Evolutionary conservation across 352 stramenopile genomes (phyloP).

Genomic region (Lagenidium sp.): DNA sequence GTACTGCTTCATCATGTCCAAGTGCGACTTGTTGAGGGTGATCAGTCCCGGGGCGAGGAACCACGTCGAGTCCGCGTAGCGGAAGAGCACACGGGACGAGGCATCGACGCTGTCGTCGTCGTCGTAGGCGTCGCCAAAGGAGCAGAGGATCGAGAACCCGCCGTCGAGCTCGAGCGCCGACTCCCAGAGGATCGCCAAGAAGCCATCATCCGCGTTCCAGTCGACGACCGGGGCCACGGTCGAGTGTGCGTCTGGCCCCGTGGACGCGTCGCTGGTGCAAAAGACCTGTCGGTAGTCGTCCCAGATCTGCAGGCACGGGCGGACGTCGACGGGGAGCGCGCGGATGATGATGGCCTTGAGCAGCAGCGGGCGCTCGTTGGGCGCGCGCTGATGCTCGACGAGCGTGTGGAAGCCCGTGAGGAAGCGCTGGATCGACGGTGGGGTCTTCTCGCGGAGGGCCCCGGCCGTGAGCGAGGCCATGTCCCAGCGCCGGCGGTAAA

Average conservation of each 20-base stretch:
- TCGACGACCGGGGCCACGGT: slow-evolving; percentile 44
- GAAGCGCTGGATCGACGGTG: slow-evolving; percentile 69
- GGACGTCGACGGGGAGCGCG: slow-evolving; percentile 55
- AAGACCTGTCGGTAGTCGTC: slow-evolving; percentile 70
- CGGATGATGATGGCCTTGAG: slow-evolving; percentile 75
- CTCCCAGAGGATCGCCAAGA: slow-evolving; percentile 74
- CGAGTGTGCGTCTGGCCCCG: background rate
- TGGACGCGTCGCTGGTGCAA: slow-evolving; percentile 29
- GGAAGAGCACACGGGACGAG: slow-evolving; percentile 61
- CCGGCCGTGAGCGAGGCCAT: slow-evolving; percentile 62
- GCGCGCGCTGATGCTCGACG: slow-evolving; percentile 35
- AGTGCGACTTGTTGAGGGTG: slow-evolving; percentile 56
- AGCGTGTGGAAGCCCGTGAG: slow-evolving; percentile 56
- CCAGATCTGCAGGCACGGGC: slow-evolving; percentile 80
- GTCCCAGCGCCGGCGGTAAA: slow-evolving; percentile 79
- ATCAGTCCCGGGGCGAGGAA: slow-evolving; percentile 61
- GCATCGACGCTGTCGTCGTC: slow-evolving; percentile 43
- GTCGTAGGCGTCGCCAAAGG: slow-evolving; percentile 72
- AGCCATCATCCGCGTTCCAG: slow-evolving; percentile 76
- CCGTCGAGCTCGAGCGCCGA: slow-evolving; percentile 64
- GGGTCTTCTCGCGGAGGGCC: slow-evolving; percentile 52
- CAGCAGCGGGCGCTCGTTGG: slow-evolving; percentile 53
- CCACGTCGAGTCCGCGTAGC: slow-evolving; percentile 75
- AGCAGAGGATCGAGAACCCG: slow-evolving; percentile 79
- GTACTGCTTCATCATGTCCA: slow-evolving; percentile 85